Conservation (phyloP, 805 yeast species). For the Saccharomycodes ludwigii region DNA sequence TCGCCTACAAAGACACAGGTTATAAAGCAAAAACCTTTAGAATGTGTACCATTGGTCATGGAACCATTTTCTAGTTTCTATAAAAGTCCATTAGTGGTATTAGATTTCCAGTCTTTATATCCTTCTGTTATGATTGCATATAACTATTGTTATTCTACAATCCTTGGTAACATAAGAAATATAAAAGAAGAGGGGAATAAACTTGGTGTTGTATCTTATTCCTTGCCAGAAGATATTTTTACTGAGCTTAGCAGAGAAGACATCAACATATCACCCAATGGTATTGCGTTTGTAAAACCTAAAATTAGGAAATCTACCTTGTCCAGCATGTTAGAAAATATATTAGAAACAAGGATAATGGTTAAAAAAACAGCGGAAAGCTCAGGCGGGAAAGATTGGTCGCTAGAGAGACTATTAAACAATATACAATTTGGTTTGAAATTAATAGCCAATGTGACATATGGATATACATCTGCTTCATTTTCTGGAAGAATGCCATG, state of each 20-base stretch:
- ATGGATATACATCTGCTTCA: conserved; percentile 91
- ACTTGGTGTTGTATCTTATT: conserved; percentile 40
- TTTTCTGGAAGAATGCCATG: conserved; percentile 97
- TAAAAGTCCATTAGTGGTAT: conserved; percentile 77
- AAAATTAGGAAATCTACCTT: conserved; percentile 56
- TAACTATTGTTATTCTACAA: conserved; percentile 73
- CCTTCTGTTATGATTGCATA: conserved; percentile 89
- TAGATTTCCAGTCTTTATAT: conserved; percentile 88
- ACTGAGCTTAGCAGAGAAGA: conserved; percentile 40
- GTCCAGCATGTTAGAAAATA: conserved; percentile 75
- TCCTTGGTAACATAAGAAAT: conserved; percentile 50
- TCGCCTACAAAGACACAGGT: conserved; percentile 80
- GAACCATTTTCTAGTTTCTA: conserved; percentile 82
- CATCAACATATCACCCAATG: conserved; percentile 73
- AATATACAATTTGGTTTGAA: conserved; percentile 81
- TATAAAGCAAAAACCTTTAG: conserved; percentile 72
- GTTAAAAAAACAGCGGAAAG: conserved; percentile 61
- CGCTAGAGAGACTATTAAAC: conserved; percentile 44
- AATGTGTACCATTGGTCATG: conserved; percentile 81
- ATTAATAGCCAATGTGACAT: conserved; percentile 86
- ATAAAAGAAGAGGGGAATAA: conserved; percentile 32
- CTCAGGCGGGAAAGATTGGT: conserved; percentile 25
- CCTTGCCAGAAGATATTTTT: conserved; percentile 41
- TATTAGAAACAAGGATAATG: conserved; percentile 67
- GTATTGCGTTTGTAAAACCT: conserved; percentile 61